Percentiles rank a stretch among this genome's conserved stretches.
Conservation (phyloP, 148 eudicot species). For the Silene conica region DNA sequence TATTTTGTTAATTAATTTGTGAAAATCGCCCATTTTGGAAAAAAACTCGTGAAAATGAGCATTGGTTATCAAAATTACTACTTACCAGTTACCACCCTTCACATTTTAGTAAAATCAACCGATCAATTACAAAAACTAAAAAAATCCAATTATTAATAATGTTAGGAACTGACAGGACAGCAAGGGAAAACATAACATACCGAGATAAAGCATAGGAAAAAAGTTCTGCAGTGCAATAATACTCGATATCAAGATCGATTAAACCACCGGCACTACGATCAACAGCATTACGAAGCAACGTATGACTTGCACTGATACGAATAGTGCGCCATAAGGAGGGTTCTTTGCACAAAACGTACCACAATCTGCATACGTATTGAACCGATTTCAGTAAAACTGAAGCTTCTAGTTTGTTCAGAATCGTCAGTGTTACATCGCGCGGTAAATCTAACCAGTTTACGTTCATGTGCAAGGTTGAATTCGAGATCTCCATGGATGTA, state of each 20-base stretch:
- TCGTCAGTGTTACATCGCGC: conserved; percentile 32
- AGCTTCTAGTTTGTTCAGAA: not conserved
- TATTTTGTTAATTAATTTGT: too few species aligned
- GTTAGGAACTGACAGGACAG: too few species aligned
- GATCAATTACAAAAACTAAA: too few species aligned
- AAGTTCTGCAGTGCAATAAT: not conserved
- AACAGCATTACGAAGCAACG: not conserved
- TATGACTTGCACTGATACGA: not conserved
- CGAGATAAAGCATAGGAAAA: not conserved
- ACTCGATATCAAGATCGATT: not conserved
- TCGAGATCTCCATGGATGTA: not conserved
- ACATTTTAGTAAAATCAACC: too few species aligned
- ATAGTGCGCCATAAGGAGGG: not conserved
- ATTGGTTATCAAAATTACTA: too few species aligned
- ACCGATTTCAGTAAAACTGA: not conserved
- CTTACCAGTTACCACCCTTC: too few species aligned
- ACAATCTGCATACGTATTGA: not conserved
- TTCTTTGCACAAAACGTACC: not conserved
- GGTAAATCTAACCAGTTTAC: conserved; percentile 59
- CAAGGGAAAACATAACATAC: too few species aligned
- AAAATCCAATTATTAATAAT: too few species aligned
- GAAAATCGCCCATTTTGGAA: too few species aligned
- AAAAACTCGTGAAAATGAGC: too few species aligned
- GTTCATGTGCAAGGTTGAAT: conserved; percentile 6
- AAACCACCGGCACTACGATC: not conserved